Percentiles rank a stretch among this genome's conserved stretches.
Evolutionary conservation across 345 rosid species (phyloP).

Genomic region (Acer campestre): DNA sequence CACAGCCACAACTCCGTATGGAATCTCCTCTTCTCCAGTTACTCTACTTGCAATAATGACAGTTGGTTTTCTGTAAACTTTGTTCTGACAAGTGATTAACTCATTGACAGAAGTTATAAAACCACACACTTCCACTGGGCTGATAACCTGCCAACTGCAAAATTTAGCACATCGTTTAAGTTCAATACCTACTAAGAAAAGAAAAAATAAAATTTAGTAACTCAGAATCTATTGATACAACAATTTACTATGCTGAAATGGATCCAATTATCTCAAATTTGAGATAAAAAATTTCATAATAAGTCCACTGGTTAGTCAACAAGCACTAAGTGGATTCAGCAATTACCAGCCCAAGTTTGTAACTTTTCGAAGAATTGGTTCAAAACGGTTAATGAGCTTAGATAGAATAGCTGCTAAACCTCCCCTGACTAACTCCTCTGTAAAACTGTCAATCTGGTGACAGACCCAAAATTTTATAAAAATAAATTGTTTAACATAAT

Average conservation of each 20-base stretch:
- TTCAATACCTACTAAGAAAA: neutral
- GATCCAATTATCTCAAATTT: constrained; percentile 5
- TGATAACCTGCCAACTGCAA: constrained; percentile 52
- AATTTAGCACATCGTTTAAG: constrained; percentile 3
- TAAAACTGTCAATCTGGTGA: constrained; percentile 35
- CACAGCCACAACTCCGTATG: constrained; percentile 48
- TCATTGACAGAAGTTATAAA: constrained; percentile 31
- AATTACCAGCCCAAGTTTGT: constrained; percentile 48
- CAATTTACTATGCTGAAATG: neutral
- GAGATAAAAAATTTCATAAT: neutral
- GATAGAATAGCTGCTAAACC: constrained; percentile 40
- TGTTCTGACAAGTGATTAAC: constrained; percentile 36
- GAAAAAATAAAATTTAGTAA: neutral
- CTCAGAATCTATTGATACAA: neutral
- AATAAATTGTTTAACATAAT: constrained; percentile 4
- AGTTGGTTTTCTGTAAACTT: constrained; percentile 42
- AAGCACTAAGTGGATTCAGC: neutral
- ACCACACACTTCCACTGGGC: constrained; percentile 48
- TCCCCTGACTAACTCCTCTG: constrained; percentile 41
- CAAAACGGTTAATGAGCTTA: constrained; percentile 33
- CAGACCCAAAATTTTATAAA: neutral
- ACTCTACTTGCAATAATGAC: constrained; percentile 38
- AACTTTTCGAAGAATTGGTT: constrained; percentile 36
- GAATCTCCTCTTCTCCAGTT: constrained; percentile 51
- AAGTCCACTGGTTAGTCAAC: neutral